Percentiles rank a stretch among this genome's conserved stretches.
Conservation (phyloP, 2,329 filamentous ascomycete genomes). For the Beauveria sp. region DNA sequence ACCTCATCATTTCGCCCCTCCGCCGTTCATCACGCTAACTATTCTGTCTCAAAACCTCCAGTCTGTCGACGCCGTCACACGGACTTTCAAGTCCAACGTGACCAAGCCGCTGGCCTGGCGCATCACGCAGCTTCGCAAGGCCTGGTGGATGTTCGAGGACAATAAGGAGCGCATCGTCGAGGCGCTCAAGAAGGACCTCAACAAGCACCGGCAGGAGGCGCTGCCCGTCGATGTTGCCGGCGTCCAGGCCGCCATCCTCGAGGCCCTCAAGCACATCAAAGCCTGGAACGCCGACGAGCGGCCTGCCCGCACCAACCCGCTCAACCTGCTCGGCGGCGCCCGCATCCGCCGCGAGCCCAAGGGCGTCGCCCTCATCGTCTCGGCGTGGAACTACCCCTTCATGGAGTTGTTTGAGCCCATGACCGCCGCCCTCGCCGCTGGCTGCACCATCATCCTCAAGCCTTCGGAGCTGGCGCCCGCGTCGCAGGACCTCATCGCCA, state of each 20-base stretch:
- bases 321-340: conserved; percentile 23
- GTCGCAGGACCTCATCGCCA: conserved; percentile 28
- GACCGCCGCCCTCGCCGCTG: conserved; percentile 35
- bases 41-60: background rate
- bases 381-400: conserved; percentile 40
- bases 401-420: conserved; percentile 29
- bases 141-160: conserved; percentile 34
- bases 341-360: conserved; percentile 34
- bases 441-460: conserved; percentile 33
- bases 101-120: conserved; percentile 31
- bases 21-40: background rate
- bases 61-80: conserved; percentile 4
- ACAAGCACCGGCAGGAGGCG: conserved; percentile 26
- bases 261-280: conserved; percentile 30
- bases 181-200: conserved; percentile 27
- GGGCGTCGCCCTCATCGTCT: conserved; percentile 36
- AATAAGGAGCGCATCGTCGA: conserved; percentile 26
- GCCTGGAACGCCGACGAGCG: conserved; percentile 30
- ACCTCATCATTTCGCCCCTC: background rate
- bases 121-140: conserved; percentile 33
- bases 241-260: conserved; percentile 27
- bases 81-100: conserved; percentile 12
- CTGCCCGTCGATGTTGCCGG: conserved; percentile 22
- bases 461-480: conserved; percentile 32
- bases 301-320: conserved; percentile 19